Conservation (phyloP, 1,139 yeast genomes). For the Pichia inconspicua region DNA sequence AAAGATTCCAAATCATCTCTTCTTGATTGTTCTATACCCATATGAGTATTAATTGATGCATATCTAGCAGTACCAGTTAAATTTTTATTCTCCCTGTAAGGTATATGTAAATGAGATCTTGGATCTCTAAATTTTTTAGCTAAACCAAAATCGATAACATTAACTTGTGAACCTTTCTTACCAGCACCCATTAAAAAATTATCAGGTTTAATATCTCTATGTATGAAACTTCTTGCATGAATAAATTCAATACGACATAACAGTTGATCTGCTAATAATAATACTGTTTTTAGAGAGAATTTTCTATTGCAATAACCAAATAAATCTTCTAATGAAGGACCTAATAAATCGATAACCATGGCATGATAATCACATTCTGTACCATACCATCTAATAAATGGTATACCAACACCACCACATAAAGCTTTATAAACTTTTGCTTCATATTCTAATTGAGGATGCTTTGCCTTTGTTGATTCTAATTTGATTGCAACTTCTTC, state of each 20-base stretch:
- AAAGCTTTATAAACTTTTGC: conserved; percentile 90
- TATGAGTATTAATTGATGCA: conserved; percentile 90
- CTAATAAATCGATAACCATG: conserved; percentile 90
- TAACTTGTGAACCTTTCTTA: conserved; percentile 88
- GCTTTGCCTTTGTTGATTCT: conserved; percentile 84
- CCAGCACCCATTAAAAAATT: conserved; percentile 97
- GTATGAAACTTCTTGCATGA: conserved; percentile 92
- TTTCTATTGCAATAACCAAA: conserved; percentile 93
- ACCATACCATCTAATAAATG: conserved; percentile 96
- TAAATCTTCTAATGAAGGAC: conserved; percentile 91
- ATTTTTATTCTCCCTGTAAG: conserved; percentile 92
- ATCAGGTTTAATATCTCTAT: conserved; percentile 87
- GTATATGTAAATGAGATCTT: conserved; percentile 89
- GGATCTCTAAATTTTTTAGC: conserved; percentile 96
- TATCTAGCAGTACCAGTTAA: conserved; percentile 97
- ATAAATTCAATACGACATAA: conserved; percentile 90
- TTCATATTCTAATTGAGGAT: conserved; percentile 95
- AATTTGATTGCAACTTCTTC: conserved; percentile 96
- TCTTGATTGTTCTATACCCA: conserved; percentile 94
- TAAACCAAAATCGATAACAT: conserved; percentile 93
- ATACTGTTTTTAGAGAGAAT: conserved; percentile 87
- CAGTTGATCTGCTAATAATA: conserved; percentile 88
- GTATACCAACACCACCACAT: conserved; percentile 96
- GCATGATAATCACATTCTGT: conserved; percentile 96
- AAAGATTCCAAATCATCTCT: conserved; percentile 94